Evolutionary conservation across 2,329 filamentous ascomycete genomes (phyloP).

Genomic region (Aphanocladium album): DNA sequence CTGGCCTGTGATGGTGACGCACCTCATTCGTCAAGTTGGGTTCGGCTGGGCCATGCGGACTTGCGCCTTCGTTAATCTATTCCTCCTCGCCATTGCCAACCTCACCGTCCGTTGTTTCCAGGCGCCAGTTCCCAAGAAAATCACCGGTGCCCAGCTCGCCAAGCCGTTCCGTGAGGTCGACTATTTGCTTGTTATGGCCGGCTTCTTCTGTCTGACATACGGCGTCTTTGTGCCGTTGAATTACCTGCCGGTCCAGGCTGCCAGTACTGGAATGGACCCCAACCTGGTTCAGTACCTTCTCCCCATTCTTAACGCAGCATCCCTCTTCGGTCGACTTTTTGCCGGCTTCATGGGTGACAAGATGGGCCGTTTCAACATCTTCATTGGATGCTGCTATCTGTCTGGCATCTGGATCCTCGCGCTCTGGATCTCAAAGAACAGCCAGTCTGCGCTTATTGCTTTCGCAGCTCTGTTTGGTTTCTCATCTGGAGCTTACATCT

Average conservation of each 20-base stretch:
- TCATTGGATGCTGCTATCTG: constrained; percentile 37
- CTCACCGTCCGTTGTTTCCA: constrained; percentile 23
- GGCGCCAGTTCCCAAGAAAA: constrained; percentile 17
- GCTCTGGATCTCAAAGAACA: constrained; percentile 34
- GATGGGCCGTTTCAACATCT: constrained; percentile 25
- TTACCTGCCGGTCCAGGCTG: constrained; percentile 22
- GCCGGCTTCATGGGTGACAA: constrained; percentile 22
- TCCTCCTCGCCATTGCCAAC: constrained; percentile 27
- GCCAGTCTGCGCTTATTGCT: constrained; percentile 22
- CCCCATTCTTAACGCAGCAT: constrained; percentile 22
- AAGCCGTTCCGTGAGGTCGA: constrained; percentile 24
- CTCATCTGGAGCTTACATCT: constrained; percentile 30
- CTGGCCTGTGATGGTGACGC: constrained; percentile 36
- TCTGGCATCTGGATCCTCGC: constrained; percentile 27
- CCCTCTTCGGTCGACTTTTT: constrained; percentile 21
- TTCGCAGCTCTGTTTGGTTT: constrained; percentile 32
- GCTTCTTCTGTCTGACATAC: constrained; percentile 26
- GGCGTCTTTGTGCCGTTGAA: constrained; percentile 31
- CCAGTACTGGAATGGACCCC: constrained; percentile 17
- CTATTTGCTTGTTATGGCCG: constrained; percentile 23
- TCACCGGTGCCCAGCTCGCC: constrained; percentile 24
- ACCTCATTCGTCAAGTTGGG: constrained; percentile 29
- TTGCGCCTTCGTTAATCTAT: constrained; percentile 33
- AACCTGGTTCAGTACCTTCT: constrained; percentile 20
- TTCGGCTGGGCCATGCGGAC: constrained; percentile 37